Evolutionary conservation across 2,329 filamentous ascomycete genomes (phyloP), one percentile per base, ranked within the genome.

Genomic region (Onygena corvina): DNA sequence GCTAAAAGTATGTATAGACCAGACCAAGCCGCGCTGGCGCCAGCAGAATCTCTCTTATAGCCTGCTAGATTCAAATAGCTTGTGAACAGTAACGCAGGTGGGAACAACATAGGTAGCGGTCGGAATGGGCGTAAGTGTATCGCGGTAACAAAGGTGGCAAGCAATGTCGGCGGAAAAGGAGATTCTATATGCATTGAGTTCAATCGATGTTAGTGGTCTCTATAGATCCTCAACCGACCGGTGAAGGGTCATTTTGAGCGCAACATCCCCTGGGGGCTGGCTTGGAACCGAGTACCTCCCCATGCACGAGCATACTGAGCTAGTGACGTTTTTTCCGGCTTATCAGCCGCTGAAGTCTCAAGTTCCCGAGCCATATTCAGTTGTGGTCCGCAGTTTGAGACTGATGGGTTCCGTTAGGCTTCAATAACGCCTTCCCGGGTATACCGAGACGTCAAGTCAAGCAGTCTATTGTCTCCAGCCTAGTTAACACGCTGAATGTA

Each of bases 51-150:
- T 45, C 75, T 75, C 60, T 77, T 76, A 67, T 76, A 82, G 52
- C 73, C 72, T 54, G 73, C 72, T 25, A 84, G 59, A 60, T 83
- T 84, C 38, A 83, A 67, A 59, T 84, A 84, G 50, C 76, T 76
- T 47, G 75, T 76, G 66, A 83, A 81, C 51, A 84, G 71, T 2
- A 84, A 71, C 50, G 81, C 67, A 1, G 80, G 80, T 3, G 80
- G 76, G 61, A 84, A 84, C 54, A 81, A 64, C 74, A 84, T 80
- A 3, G 81, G 81, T 0, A 84, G 68, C 4, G 71, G 60, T 60
- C 81, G 79, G 63, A 81, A 79, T 5, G 81, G 81, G n/a, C 78
- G 77, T 36, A 76, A 69, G 67, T 83, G 77, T 58, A 83, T 78
- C 8, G 80, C 78, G 34, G 79, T 75, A 56, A 84, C 76, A 36